These are phyloP conservation scores for Crithidia mellificae DNA, from an alignment of 208 protist species.

Conservation along the genomic window DNA sequence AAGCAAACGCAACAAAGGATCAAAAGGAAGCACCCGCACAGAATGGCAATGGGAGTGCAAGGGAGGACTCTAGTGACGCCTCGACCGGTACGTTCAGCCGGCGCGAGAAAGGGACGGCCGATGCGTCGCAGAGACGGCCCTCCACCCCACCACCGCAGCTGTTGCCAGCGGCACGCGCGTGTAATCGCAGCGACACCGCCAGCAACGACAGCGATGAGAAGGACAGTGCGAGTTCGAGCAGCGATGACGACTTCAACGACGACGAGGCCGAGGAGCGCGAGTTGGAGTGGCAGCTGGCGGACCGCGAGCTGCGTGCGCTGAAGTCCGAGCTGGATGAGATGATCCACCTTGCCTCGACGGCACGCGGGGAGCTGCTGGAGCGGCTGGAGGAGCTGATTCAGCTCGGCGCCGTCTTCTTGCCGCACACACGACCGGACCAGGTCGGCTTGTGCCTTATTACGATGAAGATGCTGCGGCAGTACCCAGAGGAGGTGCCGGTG, in stretches of 20 bases:
- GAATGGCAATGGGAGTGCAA: background rate
- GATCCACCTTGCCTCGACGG: conserved; percentile 45
- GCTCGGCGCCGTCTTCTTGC: conserved; percentile 50
- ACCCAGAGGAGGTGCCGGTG: conserved; percentile 57
- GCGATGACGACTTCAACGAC: background rate
- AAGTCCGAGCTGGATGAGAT: conserved; percentile 66
- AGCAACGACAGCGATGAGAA: background rate
- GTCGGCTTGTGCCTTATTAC: conserved; percentile 41
- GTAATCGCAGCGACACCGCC: background rate
- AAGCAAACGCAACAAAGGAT: background rate
- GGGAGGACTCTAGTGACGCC: background rate
- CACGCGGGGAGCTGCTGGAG: conserved; percentile 44
- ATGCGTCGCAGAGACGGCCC: background rate
- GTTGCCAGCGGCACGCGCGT: background rate
- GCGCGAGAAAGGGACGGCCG: background rate
- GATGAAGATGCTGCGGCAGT: conserved; percentile 70
- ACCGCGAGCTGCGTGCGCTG: conserved; percentile 45
- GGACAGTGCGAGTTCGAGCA: background rate
- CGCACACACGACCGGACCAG: conserved; percentile 63
- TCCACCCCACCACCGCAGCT: background rate
- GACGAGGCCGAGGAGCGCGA: conserved; percentile 15
- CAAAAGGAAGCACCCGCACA: background rate
- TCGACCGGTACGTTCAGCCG: conserved; percentile 2
- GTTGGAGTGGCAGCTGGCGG: conserved; percentile 47
- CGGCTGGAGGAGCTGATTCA: conserved; percentile 45